phyloP scores from a whole-genome alignment of 2,329 filamentous ascomycete genomes.

The Triangularia verruculosa region DNA sequence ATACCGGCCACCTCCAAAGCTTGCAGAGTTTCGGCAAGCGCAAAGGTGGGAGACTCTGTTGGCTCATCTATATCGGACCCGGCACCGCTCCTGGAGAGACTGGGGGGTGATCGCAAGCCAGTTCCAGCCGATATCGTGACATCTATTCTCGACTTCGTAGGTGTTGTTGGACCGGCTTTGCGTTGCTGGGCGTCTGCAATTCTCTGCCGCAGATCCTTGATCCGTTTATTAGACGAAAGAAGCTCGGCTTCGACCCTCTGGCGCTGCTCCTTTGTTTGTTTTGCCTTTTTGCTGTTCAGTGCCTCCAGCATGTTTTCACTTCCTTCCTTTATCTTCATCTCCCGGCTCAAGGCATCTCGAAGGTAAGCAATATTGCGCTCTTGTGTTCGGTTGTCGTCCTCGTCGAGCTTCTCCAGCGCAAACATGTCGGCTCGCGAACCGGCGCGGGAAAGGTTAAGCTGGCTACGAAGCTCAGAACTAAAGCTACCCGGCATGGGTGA shows the following conservation, averaged over 20 bases:
- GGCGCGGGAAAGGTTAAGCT: conserved; percentile 62
- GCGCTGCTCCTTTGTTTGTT: conserved; percentile 86
- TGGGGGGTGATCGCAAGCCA: conserved; percentile 55
- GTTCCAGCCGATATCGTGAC: conserved; percentile 41
- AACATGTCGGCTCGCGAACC: conserved; percentile 55
- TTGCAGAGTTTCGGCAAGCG: conserved; percentile 84
- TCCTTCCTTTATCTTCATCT: conserved; percentile 96
- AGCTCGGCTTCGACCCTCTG: conserved; percentile 81
- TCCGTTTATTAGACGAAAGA: conserved; percentile 77
- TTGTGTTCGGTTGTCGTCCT: conserved; percentile 50
- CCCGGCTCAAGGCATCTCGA: conserved; percentile 84
- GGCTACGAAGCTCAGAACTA: conserved; percentile 78
- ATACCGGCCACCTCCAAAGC: conserved; percentile 84
- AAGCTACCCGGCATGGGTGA: conserved; percentile 79
- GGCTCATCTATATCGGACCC: conserved; percentile 65
- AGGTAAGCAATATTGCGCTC: conserved; percentile 74
- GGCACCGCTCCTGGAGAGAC: conserved; percentile 52
- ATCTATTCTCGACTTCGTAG: conserved; percentile 52
- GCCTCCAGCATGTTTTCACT: conserved; percentile 98
- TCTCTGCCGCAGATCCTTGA: conserved; percentile 57
- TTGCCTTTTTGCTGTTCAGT: conserved; percentile 88
- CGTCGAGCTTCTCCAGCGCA: conserved; percentile 55
- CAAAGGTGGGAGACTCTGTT: conserved; percentile 85
- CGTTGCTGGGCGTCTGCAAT: conserved; percentile 58
- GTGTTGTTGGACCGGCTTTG: conserved; percentile 49